Base-by-base conservation (phyloP, 2,329 filamentous ascomycete genomes). In the Fusarium lyarnte region DNA sequence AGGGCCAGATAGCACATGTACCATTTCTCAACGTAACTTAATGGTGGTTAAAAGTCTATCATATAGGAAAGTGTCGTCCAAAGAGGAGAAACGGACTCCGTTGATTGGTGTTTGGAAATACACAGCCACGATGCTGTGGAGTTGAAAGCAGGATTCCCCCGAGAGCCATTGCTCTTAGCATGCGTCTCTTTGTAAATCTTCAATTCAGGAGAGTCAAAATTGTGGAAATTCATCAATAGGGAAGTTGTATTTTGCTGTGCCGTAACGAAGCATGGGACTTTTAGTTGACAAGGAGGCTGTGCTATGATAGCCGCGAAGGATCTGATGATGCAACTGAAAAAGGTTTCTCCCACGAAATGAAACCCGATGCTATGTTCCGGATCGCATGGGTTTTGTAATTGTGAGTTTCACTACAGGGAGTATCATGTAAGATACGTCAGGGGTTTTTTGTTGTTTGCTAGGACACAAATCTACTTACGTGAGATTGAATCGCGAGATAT, bases 41-140 rank as follows among this genome's bases (percentile, higher is more conserved):
- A 27, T 19, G 13, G 16, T 11, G 10, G 19, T 11, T 21, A 27
- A 62, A 63, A 39, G 39, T 42, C 53, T 42, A 27, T 53, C 39
- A 27, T 41, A 21, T 17, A 17, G 43, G 35, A 51, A 42, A 45
- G 16, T 42, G 27, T 54, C 33, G 21, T 29, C 27, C 27, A 17
- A 42, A 46, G 38, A 51, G 47, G 41, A 61, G 45, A 65, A 35
- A 38, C 31, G 38, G 58, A n/a, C n/a, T 17, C 42, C 46, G 17
- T 35, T 42, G 39, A 58, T 66, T 72, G 52, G 70, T 39, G 31
- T 36, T 65, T 35, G n/a, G n/a, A 38, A 31, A 47, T 51, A 73
- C 70, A 73, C 60, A 72, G 70, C 70, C 70, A 66, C 65, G 21
- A 33, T 62, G 11, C 19, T 21, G 69, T 70, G 69, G 69, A 73